Base-by-base conservation (phyloP, 2,329 filamentous ascomycete species). In the Hortaea werneckii region DNA sequence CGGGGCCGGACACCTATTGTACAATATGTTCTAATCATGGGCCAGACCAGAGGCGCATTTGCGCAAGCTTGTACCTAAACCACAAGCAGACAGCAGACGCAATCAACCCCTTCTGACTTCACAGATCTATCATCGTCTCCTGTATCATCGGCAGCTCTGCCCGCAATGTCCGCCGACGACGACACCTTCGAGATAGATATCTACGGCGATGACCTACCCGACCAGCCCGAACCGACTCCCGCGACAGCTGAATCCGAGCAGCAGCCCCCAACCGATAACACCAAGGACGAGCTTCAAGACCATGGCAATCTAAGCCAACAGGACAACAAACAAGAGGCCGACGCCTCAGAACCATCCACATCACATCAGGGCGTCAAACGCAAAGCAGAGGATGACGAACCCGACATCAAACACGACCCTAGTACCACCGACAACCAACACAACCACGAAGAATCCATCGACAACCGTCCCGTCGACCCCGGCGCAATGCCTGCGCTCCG, bases 181-280 rank as follows among this genome's bases (percentile, higher is more conserved):
- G 79, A 82, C 66, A 80, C 80, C 60, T 82, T 82, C 71, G 79
- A 83, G 57, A 81, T 83, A 70, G 79, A 83, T 63, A 80, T 83
- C 67, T 82, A 82, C 60, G 79, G 79, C 52, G 78, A 82, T 58
- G 77, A 79, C 43, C 37, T 9, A 13, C 37, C 37, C 6, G 37
- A 59, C 30, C 53, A 57, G 29, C 56, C 63, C 26, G 37, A 49
- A 57, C 47, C 35, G 20, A 20, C 34, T 20, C 40, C 29, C 6
- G 35, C 40, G n/a, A 26, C 44, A 4, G 42, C 40, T 27, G 37
- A 44, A n/a, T 13, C 37, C 12, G 37, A 47, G 26, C 10, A 39
- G 20, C 12, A 29, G 11, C 29, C 29, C 4, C 1, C n/a, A 9
- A 32, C 38, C 13, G 38, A 42, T 5, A 40, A 37, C n/a, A 39